Percentiles rank a stretch among this genome's conserved stretches.
Conservation (phyloP, 2,329 filamentous ascomycete species). For the Zymoseptoria passerinii region DNA sequence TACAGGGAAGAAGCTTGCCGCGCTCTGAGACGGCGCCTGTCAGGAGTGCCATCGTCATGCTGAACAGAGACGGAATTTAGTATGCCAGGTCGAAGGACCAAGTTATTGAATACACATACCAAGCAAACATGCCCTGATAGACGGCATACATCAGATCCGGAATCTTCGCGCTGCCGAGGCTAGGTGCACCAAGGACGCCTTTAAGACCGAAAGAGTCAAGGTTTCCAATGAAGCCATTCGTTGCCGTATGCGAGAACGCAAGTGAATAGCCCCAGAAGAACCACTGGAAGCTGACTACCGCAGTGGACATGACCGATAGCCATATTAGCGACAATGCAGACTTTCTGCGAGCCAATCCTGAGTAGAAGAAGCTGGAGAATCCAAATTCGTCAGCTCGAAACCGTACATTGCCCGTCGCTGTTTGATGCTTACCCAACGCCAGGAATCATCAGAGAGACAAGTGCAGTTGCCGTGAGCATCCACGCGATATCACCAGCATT, state of each 20-base stretch:
- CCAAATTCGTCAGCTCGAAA: background rate
- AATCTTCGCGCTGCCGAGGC: slow-evolving; percentile 62
- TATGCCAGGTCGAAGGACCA: background rate
- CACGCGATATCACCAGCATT: slow-evolving; percentile 78
- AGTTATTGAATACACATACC: slow-evolving; percentile 19
- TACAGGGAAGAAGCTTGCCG: slow-evolving; percentile 77
- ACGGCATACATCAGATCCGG: slow-evolving; percentile 79
- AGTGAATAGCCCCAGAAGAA: slow-evolving; percentile 92
- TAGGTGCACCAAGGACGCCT: slow-evolving; percentile 65
- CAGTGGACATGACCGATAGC: slow-evolving; percentile 72
- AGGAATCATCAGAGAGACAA: slow-evolving; percentile 87
- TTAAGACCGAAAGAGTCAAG: slow-evolving; percentile 72
- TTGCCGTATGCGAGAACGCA: slow-evolving; percentile 67
- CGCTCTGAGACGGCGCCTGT: slow-evolving; percentile 80
- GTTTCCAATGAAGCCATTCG: slow-evolving; percentile 65
- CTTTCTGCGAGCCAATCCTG: slow-evolving; percentile 78
- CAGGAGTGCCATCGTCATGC: slow-evolving; percentile 74
- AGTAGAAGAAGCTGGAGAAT: slow-evolving; percentile 71
- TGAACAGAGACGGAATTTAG: background rate
- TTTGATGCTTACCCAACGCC: slow-evolving; percentile 57
- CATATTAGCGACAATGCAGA: slow-evolving; percentile 80
- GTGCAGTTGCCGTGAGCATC: slow-evolving; percentile 65
- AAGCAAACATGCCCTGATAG: slow-evolving; percentile 83
- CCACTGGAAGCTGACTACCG: slow-evolving; percentile 81
- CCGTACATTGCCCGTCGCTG: background rate